These are phyloP conservation scores for Phytophthora hybrid DNA, from an alignment of 352 stramenopile species.

Conservation along the genomic window DNA sequence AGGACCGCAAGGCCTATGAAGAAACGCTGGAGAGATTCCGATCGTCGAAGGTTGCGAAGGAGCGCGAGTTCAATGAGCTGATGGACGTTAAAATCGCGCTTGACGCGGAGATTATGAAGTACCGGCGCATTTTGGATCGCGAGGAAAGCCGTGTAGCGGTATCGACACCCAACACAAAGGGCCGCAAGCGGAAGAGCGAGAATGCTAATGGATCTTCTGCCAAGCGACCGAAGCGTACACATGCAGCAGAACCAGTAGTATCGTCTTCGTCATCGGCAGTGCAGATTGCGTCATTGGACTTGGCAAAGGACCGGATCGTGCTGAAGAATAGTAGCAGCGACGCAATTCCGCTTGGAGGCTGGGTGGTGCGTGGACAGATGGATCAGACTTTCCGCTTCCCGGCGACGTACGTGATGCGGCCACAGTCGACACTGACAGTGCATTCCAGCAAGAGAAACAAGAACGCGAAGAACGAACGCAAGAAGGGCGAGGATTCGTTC, in stretches of 20 bases:
- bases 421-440: constrained; percentile 76
- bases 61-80: constrained; percentile 87
- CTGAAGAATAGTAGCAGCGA: constrained; percentile 78
- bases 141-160: constrained; percentile 76
- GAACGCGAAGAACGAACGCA: constrained; percentile 77
- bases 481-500: constrained; percentile 79
- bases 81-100: constrained; percentile 90
- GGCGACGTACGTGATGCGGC: constrained; percentile 70
- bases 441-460: constrained; percentile 85
- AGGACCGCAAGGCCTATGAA: constrained; percentile 82
- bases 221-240: constrained; percentile 62
- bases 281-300: constrained; percentile 69
- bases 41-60: constrained; percentile 74
- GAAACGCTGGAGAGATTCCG: constrained; percentile 73
- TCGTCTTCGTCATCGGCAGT: constrained; percentile 48
- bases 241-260: not conserved
- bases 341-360: constrained; percentile 64
- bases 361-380: constrained; percentile 69
- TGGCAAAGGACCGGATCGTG: constrained; percentile 82
- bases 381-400: constrained; percentile 82
- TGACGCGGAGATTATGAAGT: constrained; percentile 82
- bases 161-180: constrained; percentile 57
- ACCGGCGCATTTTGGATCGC: constrained; percentile 83
- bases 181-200: constrained; percentile 78
- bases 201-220: constrained; percentile 24